These are phyloP conservation scores for Alternaria sp. DNA, from an alignment of 2,329 filamentous ascomycete genomes.

Conservation along the genomic window DNA sequence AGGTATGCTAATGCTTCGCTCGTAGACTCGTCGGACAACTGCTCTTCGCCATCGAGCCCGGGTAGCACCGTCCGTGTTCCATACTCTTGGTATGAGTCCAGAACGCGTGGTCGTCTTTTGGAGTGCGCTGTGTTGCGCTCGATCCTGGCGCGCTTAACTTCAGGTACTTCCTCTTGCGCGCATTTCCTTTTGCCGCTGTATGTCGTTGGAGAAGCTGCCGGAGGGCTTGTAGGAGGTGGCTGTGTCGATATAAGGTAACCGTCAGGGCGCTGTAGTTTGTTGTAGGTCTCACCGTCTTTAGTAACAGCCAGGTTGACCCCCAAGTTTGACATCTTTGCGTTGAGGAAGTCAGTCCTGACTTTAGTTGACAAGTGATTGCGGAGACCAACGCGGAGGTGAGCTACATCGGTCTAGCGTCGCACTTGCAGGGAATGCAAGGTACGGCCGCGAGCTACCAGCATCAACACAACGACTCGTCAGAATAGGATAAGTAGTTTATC, in stretches of 20 bases:
- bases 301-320: conserved; percentile 43
- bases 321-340: conserved; percentile 32
- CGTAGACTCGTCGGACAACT: conserved; percentile 35
- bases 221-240: conserved; percentile 9
- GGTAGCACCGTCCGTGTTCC: conserved; percentile 45
- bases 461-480: not conserved
- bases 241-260: conserved; percentile 30
- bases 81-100: conserved; percentile 22
- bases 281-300: conserved; percentile 46
- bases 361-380: conserved; percentile 9
- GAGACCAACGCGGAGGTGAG: conserved; percentile 15
- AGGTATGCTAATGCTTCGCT: conserved; percentile 47
- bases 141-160: conserved; percentile 27
- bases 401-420: conserved; percentile 5
- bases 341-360: not conserved
- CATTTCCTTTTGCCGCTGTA: conserved; percentile 35
- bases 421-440: not conserved
- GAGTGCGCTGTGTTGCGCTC: conserved; percentile 4
- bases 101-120: conserved; percentile 11
- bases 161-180: conserved; percentile 21
- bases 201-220: not conserved
- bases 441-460: not conserved
- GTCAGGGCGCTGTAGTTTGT: conserved; percentile 48
- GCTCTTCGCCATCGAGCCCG: conserved; percentile 38
- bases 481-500: not conserved